Base-by-base conservation (phyloP, 2,329 filamentous ascomycete species). In the Colletotrichum theobromicola region DNA sequence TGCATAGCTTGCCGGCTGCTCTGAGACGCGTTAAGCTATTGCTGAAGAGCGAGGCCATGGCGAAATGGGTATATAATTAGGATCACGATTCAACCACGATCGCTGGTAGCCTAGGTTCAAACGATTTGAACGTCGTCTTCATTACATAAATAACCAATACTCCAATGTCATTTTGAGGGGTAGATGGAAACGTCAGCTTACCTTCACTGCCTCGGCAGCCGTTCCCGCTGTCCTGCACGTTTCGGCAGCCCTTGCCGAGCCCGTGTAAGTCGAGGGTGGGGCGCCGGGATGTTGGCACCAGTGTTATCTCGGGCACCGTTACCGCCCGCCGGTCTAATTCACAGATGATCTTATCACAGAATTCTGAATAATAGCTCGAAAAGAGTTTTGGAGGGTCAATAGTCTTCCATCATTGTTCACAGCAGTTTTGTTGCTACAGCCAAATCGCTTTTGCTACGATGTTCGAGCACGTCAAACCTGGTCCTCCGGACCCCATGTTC, bases 391-490 rank as follows among this genome's bases (percentile, higher is more conserved):
- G n/a, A 21, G n/a, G 21, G n/a, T 6, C 2, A 3, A 21, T 21
- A 6, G 18, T 4, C 13, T 8, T 57, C 32, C 26, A 16, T 15
- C 46, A 28, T 67, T 13, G 15, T 21, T 35, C 18, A 50, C 13
- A 53, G 6, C 15, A n/a, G 8, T 46, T 21, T 32, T 13, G 16
- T 7, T 18, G 16, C 7, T 18, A 15, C 15, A 30, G n/a, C 28
- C 28, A 5, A 10, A 24, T 15, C 35, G 42, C 7, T 24, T 61
- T 24, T 4, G 64, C 7, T 42, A 72, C 55, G 3, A 72, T 67
- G 89, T 89, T 84, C 66, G 88, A 85, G 74, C 88, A 90, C 78
- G 74, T 91, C 32, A 80, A 70, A 35, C 34, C 68, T 16, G 69
- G 69, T 7, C 53, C 53, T n/a, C 72, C 75, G 15, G 83, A 85